A percentile compares a stretch with the other conserved stretches of the same genome.
These are phyloP conservation scores for Albatrellus ellisii DNA, from an alignment of 768 basidiomycete genomes.

Conservation along the genomic window DNA sequence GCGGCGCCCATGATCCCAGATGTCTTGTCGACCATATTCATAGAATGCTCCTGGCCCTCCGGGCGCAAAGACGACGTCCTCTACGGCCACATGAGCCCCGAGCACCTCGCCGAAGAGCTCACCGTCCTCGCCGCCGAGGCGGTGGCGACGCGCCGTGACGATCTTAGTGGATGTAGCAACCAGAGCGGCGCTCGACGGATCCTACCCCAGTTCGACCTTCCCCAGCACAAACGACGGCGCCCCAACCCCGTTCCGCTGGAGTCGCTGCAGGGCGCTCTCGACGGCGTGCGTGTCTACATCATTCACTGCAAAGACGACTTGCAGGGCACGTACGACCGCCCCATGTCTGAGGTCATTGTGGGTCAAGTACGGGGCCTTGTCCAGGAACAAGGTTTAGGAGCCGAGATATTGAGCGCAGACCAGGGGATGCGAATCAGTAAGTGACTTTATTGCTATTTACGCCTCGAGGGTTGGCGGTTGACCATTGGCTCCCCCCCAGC, in stretches of 20 bases:
- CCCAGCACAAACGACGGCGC: slow-evolving; percentile 25
- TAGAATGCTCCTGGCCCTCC: slow-evolving; percentile 86
- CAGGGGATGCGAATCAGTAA: slow-evolving; percentile 77
- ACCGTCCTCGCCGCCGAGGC: slow-evolving; percentile 56
- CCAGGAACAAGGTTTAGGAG: slow-evolving; percentile 48
- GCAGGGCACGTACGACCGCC: slow-evolving; percentile 29
- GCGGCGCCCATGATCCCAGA: slow-evolving; percentile 70
- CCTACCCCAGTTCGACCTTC: no score
- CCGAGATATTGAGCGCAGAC: slow-evolving; percentile 53
- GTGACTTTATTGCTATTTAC: slow-evolving; percentile 20
- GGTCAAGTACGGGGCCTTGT: slow-evolving; percentile 60
- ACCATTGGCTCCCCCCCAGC: not conserved
- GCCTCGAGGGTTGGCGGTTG: not conserved
- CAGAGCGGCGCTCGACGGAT: no score
- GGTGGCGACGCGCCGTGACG: slow-evolving; percentile 29
- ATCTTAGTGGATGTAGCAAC: no score
- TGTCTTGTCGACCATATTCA: slow-evolving; percentile 67
- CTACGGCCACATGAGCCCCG: slow-evolving; percentile 81
- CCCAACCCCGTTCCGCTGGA: slow-evolving; percentile 22
- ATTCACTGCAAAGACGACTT: slow-evolving; percentile 82
- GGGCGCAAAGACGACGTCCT: slow-evolving; percentile 54
- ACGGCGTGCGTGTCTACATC: slow-evolving; percentile 58
- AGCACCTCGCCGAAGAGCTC: slow-evolving; percentile 69
- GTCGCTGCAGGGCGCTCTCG: slow-evolving; percentile 37
- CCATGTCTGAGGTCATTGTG: slow-evolving; percentile 55